A percentile compares a stretch with the other conserved stretches of the same genome.
Evolutionary conservation across 1,284 basidiomycete species (phyloP).

Genomic region (Cystobasidiaceae sp.): DNA sequence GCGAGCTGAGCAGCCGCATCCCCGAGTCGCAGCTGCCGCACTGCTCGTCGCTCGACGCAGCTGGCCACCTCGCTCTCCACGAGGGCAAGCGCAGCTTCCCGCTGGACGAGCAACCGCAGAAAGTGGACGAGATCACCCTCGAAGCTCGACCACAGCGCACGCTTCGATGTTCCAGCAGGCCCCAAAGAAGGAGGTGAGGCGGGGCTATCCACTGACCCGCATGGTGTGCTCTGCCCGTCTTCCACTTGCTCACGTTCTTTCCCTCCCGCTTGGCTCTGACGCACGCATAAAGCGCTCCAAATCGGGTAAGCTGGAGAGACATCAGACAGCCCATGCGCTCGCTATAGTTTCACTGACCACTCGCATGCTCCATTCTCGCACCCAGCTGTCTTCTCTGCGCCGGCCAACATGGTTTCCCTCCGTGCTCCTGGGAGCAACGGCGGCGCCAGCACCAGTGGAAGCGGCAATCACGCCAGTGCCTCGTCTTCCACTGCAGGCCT

Average conservation of each 20-base stretch:
- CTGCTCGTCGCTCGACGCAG: too few species aligned
- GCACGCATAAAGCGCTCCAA: constrained; percentile 7
- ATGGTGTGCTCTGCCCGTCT: neutral
- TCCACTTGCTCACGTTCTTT: neutral
- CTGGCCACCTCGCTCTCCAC: too few species aligned
- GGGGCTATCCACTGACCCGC: too few species aligned
- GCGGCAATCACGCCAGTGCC: too few species aligned
- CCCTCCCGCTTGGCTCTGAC: neutral
- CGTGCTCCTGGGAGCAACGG: too few species aligned
- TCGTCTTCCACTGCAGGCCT: too few species aligned
- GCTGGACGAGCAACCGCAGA: neutral
- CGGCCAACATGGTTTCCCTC: constrained; percentile 27
- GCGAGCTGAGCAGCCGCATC: too few species aligned
- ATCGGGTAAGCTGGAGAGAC: constrained; percentile 27
- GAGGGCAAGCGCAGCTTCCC: too few species aligned
- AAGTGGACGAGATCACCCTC: neutral
- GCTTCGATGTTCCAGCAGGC: constrained; percentile 24
- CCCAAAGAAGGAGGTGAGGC: constrained; percentile 24
- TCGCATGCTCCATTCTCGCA: neutral
- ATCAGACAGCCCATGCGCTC: too few species aligned
- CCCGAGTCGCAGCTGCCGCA: too few species aligned
- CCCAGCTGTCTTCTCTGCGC: constrained; percentile 25
- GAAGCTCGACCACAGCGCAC: neutral
- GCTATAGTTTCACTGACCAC: neutral
- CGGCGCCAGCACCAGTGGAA: too few species aligned